Base-by-base conservation (phyloP, 2,329 filamentous ascomycete species). In the Clonostachys chloroleuca region DNA sequence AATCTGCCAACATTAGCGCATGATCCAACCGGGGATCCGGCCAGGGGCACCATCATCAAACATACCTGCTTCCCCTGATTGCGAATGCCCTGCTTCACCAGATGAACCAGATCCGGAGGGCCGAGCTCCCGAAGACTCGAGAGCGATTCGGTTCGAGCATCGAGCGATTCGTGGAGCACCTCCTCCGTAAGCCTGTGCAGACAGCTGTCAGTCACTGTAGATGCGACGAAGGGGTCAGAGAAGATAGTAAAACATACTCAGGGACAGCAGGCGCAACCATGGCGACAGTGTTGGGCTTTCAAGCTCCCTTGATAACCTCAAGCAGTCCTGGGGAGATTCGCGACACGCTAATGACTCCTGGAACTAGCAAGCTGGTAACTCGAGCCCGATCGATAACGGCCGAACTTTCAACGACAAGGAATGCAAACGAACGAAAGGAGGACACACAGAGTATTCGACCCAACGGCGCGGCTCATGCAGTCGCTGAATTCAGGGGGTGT, bases 81-180 rank as follows among this genome's bases (percentile, higher is more conserved):
- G 56, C 80, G 72, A 43, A 78, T 67, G 45, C 75, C 73, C 60
- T 83, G 80, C 67, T 96, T 97, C 59, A 96, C 82, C 48, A 99
- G 80, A 70, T 99, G 94, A 37, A 97, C 92, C 30, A 99, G 80
- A 68, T 99, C 94, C 46, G 94, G 94, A 24, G 94, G 94, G 40
- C 94, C 94, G 49, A 99, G 81, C 77, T 99, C 94, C 62, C 94
- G 87, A 53, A 99, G 78, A 43, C 84, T 82, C 56, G 87, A 79
- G 37, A 99, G 80, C 40, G 88, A 88, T 63, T 99, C 94, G 57
- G 92, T 95, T 66, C 94, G 86, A 58, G 91, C 85, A 63, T 96
- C 92, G 66, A 96, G 86, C 45, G 92, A 89, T 59, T 95, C 90
- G 63, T 95, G 87, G 52, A 95, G 80, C 54, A 94, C 82, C 69